Base-by-base conservation (phyloP, 2,329 filamentous ascomycete species). In the Aspergillus glaucus region DNA sequence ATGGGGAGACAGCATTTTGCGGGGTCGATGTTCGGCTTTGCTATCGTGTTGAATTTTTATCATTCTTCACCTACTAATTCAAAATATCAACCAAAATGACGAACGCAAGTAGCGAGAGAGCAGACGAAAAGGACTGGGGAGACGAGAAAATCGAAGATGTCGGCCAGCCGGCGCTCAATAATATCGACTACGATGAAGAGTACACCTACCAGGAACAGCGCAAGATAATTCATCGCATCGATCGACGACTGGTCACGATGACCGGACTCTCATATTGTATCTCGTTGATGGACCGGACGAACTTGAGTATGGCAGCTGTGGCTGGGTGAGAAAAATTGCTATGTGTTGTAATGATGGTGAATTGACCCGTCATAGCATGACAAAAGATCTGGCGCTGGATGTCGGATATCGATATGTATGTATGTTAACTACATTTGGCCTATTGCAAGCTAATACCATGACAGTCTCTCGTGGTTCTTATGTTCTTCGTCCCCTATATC, bases 201-300 rank as follows among this genome's bases (percentile, higher is more conserved):
- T 83, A 85, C 66, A 76, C 79, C 1, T 75, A 75, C 0, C 67
- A 74, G 15, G 83, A 92, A 69, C 80, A 86, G 69, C 80, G 74
- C 62, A 77, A 72, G 44, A 88, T 93, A 61, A 81, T 90, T 36
- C 76, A 78, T 51, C 80, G 81, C 14, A 74, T 93, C 55, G 88
- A 94, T 65, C 72, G 74, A 32, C 80, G 83, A 1, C 71, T 87
- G 3, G 79, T 86, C 43, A 62, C 78, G 4, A 82, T 78, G 0
- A 79, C 82, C 4, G 84, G 83, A 17, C 63, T 77, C 54, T 78
- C 89, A 70, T 91, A 91, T 67, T 88, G 85, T 63, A 76, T 88
- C 58, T 85, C 80, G 53, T 71, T 92, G 50, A 87, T 92, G 82
- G 88, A 93, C 63, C 76, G 87, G 34, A 88, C 85, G 4, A 92